Evolutionary conservation across 192 early-diverging fungal genomes (phyloP).

Genomic region (Coemansia sp.): DNA sequence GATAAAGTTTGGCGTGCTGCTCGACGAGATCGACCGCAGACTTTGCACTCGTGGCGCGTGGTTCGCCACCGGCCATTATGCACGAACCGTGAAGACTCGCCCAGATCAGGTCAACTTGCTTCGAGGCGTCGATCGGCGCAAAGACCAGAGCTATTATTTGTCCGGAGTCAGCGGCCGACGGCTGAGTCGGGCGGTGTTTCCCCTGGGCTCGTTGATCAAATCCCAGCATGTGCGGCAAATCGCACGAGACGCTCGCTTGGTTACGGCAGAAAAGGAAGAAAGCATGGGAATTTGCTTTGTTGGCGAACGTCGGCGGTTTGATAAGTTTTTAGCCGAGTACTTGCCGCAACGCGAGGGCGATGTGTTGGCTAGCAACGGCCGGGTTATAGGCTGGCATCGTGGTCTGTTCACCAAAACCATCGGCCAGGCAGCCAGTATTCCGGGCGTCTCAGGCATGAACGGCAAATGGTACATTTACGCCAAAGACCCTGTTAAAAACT

Average conservation of each 20-base stretch:
- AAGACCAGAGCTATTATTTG: slow-evolving; percentile 96
- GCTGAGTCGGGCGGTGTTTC: slow-evolving; percentile 66
- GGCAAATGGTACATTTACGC: slow-evolving; percentile 75
- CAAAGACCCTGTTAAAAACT: slow-evolving; percentile 63
- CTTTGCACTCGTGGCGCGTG: slow-evolving; percentile 13
- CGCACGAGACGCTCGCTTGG: slow-evolving; percentile 60
- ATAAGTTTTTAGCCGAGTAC: slow-evolving; percentile 72
- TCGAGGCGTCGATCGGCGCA: slow-evolving; percentile 64
- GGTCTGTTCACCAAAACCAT: slow-evolving; percentile 77
- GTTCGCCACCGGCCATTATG: slow-evolving; percentile 73
- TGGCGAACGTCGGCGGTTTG: slow-evolving; percentile 74
- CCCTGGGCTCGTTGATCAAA: slow-evolving; percentile 76
- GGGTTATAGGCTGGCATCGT: slow-evolving; percentile 46
- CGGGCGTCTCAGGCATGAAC: slow-evolving; percentile 58
- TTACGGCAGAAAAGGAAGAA: slow-evolving; percentile 70
- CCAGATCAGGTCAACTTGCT: background rate
- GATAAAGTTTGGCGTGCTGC: slow-evolving; percentile 92
- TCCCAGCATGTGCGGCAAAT: slow-evolving; percentile 64
- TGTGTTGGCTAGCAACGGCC: slow-evolving; percentile 49
- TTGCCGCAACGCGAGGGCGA: slow-evolving; percentile 47
- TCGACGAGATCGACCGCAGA: slow-evolving; percentile 50
- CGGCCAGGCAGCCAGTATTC: slow-evolving; percentile 70
- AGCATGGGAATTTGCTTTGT: slow-evolving; percentile 98
- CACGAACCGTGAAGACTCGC: slow-evolving; percentile 3
- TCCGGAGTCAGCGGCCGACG: slow-evolving; percentile 55